Conservation (phyloP, 805 yeast genomes). For the Candida arabinofermentans region DNA sequence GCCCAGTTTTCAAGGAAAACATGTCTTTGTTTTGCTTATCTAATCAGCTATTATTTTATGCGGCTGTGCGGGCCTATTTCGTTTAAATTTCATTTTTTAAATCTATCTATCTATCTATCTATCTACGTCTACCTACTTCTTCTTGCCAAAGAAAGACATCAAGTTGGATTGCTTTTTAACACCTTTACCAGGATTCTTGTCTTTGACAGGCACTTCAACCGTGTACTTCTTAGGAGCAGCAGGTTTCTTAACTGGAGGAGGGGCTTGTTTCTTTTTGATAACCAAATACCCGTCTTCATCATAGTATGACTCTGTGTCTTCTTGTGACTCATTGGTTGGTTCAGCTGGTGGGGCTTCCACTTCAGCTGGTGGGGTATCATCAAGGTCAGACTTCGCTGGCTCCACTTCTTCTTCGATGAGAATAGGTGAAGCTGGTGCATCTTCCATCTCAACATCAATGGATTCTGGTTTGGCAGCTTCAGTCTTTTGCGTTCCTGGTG, state of each 20-base stretch:
- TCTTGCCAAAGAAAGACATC: constrained; percentile 32
- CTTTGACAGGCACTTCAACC: constrained; percentile 5
- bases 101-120: neutral
- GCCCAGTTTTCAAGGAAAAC: too few relatives aligned
- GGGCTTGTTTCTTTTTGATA: constrained; percentile 11
- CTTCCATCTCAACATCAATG: constrained; percentile 10
- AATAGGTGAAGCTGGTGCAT: neutral
- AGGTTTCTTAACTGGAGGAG: constrained; percentile 6
- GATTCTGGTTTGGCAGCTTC: constrained; percentile 4
- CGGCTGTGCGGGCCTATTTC: too few relatives aligned
- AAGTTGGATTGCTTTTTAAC: constrained; percentile 25
- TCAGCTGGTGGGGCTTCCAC: neutral
- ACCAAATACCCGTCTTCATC: constrained; percentile 32
- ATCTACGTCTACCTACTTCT: constrained; percentile 8
- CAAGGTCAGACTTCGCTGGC: constrained; percentile 1
- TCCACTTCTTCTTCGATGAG: constrained; percentile 1
- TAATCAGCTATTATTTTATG: neutral
- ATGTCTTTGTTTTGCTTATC: too few relatives aligned
- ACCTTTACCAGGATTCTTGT: constrained; percentile 6
- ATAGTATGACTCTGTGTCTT: constrained; percentile 20
- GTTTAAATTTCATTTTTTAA: neutral
- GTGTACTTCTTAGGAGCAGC: constrained; percentile 13
- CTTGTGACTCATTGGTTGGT: constrained; percentile 2
- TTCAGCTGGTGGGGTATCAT: neutral
- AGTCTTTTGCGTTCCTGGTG: neutral